These are phyloP conservation scores for Neoboletus brunneissimus DNA, from an alignment of 768 basidiomycete genomes.

Conservation along the genomic window DNA sequence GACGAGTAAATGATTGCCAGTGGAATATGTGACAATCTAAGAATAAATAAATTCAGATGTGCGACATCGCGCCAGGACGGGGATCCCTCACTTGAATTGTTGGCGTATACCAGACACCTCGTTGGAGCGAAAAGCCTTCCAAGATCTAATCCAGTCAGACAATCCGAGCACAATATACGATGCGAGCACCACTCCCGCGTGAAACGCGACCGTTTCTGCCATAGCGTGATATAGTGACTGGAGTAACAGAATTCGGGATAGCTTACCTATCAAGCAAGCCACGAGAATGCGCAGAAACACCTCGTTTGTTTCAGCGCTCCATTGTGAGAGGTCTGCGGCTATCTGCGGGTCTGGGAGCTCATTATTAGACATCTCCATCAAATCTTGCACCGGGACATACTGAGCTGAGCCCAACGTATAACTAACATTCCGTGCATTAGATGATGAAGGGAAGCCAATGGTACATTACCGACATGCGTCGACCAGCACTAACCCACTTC, in stretches of 20 bases:
- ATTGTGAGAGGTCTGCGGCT: slow-evolving; percentile 40
- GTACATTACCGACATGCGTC: slow-evolving; percentile 63
- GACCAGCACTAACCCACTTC: slow-evolving; percentile 53
- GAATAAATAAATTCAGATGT: not conserved
- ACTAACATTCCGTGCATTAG: slow-evolving; percentile 39
- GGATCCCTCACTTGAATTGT: slow-evolving; percentile 53
- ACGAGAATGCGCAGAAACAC: slow-evolving; percentile 58
- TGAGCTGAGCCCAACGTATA: slow-evolving; percentile 74
- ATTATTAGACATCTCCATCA: not conserved
- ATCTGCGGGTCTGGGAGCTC: slow-evolving; percentile 38
- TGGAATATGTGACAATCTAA: slow-evolving; percentile 69
- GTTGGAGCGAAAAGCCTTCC: slow-evolving; percentile 17
- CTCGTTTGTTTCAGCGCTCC: slow-evolving; percentile 49
- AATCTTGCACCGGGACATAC: slow-evolving; percentile 34
- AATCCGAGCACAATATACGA: slow-evolving; percentile 51
- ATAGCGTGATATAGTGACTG: not conserved
- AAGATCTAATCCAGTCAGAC: slow-evolving; percentile 36
- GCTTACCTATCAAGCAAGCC: slow-evolving; percentile 62
- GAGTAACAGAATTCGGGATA: not conserved
- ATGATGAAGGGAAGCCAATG: not conserved
- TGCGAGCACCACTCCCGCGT: slow-evolving; percentile 58
- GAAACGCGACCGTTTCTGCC: slow-evolving; percentile 77
- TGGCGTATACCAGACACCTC: slow-evolving; percentile 50
- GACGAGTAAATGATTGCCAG: slow-evolving; percentile 83
- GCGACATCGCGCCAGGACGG: too few species aligned